A percentile compares a stretch with the other conserved stretches of the same genome.
Conservation (phyloP, 306 rosid genomes). For the Neltuma alba region DNA sequence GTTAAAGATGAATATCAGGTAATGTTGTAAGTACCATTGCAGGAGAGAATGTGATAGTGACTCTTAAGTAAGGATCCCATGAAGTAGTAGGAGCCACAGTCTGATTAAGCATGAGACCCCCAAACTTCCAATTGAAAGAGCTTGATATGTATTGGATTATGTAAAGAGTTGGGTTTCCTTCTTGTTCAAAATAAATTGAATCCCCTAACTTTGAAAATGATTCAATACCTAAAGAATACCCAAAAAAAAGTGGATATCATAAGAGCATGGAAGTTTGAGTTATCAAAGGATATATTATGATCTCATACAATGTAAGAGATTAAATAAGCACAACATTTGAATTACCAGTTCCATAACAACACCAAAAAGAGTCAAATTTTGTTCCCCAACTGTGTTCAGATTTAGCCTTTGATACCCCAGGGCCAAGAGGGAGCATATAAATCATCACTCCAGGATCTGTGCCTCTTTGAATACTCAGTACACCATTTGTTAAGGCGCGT, state of each 20-base stretch:
- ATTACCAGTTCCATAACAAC: slow-evolving; percentile 5
- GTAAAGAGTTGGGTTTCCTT: background rate
- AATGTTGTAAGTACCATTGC: background rate
- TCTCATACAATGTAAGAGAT: background rate
- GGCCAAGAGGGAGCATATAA: background rate
- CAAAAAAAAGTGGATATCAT: too few species aligned
- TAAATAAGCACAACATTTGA: background rate
- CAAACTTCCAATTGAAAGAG: background rate
- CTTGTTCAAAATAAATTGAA: background rate
- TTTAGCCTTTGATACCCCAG: background rate
- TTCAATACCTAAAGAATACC: background rate
- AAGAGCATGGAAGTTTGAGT: background rate
- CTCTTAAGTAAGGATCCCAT: background rate
- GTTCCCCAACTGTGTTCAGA: background rate
- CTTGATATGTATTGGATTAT: background rate
- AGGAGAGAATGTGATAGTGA: background rate
- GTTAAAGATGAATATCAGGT: background rate
- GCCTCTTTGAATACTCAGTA: background rate
- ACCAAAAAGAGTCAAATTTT: background rate
- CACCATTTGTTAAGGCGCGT: background rate
- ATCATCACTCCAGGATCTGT: background rate
- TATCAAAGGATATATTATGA: background rate
- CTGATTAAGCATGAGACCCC: background rate
- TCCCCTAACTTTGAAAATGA: slow-evolving; percentile 3
- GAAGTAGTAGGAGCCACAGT: background rate